These are phyloP conservation scores for Davidsoniella neocaledoniae DNA, from an alignment of 2,329 filamentous ascomycete genomes.

Conservation along the genomic window DNA sequence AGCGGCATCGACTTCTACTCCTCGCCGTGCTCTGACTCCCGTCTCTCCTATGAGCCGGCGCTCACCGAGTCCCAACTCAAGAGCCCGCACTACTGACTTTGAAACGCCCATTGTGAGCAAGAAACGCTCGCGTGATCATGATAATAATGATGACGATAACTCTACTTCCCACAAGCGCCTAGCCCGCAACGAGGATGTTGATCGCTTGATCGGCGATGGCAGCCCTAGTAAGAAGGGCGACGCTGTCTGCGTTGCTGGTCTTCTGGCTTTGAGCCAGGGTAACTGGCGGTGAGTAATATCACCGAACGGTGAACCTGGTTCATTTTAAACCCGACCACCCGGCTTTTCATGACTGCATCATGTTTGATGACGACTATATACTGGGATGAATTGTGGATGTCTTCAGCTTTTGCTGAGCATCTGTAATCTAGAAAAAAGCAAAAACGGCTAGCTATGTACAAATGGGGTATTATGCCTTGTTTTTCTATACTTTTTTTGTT, in stretches of 20 bases:
- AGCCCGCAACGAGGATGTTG: slow-evolving; percentile 40
- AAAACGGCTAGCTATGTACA: neutral
- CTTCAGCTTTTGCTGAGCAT: neutral
- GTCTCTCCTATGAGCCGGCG: slow-evolving; percentile 22
- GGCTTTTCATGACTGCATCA: too few species aligned
- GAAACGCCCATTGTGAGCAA: slow-evolving; percentile 19
- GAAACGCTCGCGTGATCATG: slow-evolving; percentile 9
- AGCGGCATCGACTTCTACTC: slow-evolving; percentile 19
- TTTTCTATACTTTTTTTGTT: neutral
- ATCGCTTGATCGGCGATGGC: slow-evolving; percentile 54
- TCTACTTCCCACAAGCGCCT: slow-evolving; percentile 16
- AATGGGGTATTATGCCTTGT: neutral
- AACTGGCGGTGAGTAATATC: slow-evolving; percentile 41
- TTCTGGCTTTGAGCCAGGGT: slow-evolving; percentile 80
- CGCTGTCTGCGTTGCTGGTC: slow-evolving; percentile 75
- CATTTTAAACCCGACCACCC: too few species aligned
- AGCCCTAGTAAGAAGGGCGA: slow-evolving; percentile 62
- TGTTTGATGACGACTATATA: too few species aligned
- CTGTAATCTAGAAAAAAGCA: neutral
- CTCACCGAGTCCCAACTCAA: slow-evolving; percentile 10
- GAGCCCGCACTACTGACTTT: neutral
- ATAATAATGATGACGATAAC: neutral
- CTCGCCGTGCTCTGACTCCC: slow-evolving; percentile 18
- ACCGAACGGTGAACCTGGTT: neutral
- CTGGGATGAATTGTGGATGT: neutral